Evolutionary conservation across 805 yeast genomes (phyloP), one percentile per base, ranked within the genome.

Genomic region (Middelhovenomyces tepae): DNA sequence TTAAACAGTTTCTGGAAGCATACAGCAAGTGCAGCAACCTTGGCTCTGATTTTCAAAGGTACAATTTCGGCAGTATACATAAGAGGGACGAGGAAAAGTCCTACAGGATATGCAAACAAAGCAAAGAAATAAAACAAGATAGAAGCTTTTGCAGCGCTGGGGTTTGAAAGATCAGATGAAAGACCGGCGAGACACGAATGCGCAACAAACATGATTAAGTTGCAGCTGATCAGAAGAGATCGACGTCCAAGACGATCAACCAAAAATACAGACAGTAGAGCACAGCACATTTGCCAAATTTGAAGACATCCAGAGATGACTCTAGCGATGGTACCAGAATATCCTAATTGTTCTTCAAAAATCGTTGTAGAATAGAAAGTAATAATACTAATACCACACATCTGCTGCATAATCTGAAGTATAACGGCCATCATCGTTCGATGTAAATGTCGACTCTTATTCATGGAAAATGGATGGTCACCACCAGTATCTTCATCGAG

Each of bases 181-280:
- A 34, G 28, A 10, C 40, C 40, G 10, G 40, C 38, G 16, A 37
- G 27, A 15, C 39, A 35, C 4, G 26, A 16, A 16, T 31, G 35
- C 2, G 33, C 13, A 23, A 22, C 32, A 7, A 27, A 34, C 39
- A 35, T 35, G 11, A 34, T 33, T 15, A 35, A 27, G 14, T 26
- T 31, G 15, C 35, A 22, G n/a, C 20, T 21, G 13, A 35, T 26
- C 25, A 35, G 35, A 26, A 71, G 51, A 14, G 61, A 59, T 36
- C 71, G 64, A 48, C 89, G 69, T 5, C 91, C 89, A 18, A 62
- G 43, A 17, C 40, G 54, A 38, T 77, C 86, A 7, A 67, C 55
- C 2, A 67, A 28, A 9, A 45, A 44, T 6, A 78, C 73, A n/a
- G n/a, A n/a, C 27, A 28, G 14, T 7, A 28, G 20, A 8, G 18